Evolutionary conservation across 352 stramenopile species (phyloP), one percentile per base, ranked within the genome.

Genomic region (Paralagenidium karlingii): DNA sequence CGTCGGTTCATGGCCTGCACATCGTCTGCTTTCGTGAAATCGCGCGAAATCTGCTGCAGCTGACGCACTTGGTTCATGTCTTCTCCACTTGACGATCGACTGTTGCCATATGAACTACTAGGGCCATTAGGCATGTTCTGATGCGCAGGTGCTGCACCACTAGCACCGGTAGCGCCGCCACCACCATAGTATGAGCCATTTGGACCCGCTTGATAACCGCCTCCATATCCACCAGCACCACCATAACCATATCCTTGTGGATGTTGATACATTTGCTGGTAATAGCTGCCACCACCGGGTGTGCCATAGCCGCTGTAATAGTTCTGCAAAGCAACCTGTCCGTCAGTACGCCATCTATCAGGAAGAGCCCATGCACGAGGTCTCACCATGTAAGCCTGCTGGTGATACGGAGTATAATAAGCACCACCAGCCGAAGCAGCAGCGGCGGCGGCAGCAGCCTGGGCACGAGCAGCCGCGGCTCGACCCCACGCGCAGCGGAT

Each of bases 401-500:
- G 57, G 26, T 40, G 43, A 28, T 58, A 53, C 15, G 49, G 42
- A 45, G 78, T 63, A 40, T 61, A 67, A 58, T 87, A 87, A 19
- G 43, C 61, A n/a, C n/a, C n/a, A n/a, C n/a, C n/a, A n/a, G n/a
- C n/a, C n/a, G n/a, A n/a, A 32, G 7, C 58, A 8, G 33, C 36
- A 1, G 11, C 22, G 47, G 44, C 53, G 18, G 46, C 43, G n/a
- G 40, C 42, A 5, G 47, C 40, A 0, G 48, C 53, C 0, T 47
- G 30, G 1, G 56, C 62, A 20, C 71, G 68, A 13, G 63, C 73
- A 12, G 67, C 75, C 5, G 73, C 69, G n/a, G 75, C 84, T 34
- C 75, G 62, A 2, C 85, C 85, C 85, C 85, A 96, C 3, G 76
- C 82, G 45, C 88, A 89, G 16, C 85, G 77, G 30, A 96, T 68